These are phyloP conservation scores for Suillus variegatus DNA, from an alignment of 768 basidiomycete genomes.

Conservation along the genomic window DNA sequence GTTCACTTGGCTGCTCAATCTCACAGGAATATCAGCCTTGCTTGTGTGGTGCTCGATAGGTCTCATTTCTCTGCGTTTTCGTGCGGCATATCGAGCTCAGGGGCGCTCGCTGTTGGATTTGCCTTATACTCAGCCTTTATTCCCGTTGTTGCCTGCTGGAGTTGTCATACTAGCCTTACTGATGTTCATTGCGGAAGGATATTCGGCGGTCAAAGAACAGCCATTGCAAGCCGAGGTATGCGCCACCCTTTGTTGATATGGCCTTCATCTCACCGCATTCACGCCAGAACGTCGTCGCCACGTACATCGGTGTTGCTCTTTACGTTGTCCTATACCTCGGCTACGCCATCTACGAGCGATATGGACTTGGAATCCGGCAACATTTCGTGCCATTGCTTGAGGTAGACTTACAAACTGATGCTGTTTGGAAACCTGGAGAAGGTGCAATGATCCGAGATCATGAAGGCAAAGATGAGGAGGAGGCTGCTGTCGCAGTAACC, in stretches of 20 bases:
- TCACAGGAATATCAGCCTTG: constrained; percentile 66
- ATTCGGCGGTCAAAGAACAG: constrained; percentile 44
- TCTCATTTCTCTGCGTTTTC: constrained; percentile 59
- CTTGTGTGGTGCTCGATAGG: constrained; percentile 68
- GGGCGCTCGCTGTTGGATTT: constrained; percentile 52
- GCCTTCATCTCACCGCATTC: not conserved
- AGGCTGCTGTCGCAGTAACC: constrained; percentile 7
- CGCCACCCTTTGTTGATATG: not conserved
- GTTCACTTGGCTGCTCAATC: constrained; percentile 61
- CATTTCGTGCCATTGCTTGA: constrained; percentile 45
- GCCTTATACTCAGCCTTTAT: constrained; percentile 59
- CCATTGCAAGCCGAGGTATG: constrained; percentile 47
- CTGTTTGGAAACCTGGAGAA: constrained; percentile 52
- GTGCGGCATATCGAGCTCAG: constrained; percentile 57
- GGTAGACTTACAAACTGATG: constrained; percentile 55
- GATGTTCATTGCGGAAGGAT: constrained; percentile 60
- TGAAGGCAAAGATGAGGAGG: constrained; percentile 9
- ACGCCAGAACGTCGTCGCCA: constrained; percentile 52
- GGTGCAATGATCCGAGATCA: constrained; percentile 36
- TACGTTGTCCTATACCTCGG: constrained; percentile 48
- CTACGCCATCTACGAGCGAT: constrained; percentile 42
- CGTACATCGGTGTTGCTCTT: constrained; percentile 52
- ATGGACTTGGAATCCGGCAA: constrained; percentile 25
- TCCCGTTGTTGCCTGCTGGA: constrained; percentile 50
- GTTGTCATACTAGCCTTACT: constrained; percentile 49